A percentile compares a stretch with the other conserved stretches of the same genome.
These are phyloP conservation scores for Volvox reticuliferus DNA, from an alignment of 139 green algal species.

Conservation along the genomic window DNA sequence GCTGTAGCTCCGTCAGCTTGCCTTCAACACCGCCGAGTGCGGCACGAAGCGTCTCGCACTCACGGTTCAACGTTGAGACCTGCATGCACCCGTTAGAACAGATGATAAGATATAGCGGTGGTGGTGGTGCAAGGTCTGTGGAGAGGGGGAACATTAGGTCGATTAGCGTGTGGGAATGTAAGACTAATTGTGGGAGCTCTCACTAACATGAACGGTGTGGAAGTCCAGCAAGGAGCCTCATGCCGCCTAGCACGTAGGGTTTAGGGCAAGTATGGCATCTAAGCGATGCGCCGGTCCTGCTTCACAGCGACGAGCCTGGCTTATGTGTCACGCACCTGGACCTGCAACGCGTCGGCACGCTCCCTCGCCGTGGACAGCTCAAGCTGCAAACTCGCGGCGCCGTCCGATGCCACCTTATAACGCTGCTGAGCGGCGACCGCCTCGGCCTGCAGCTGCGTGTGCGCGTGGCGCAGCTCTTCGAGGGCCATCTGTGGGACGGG, in stretches of 20 bases:
- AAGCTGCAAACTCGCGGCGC: constrained; percentile 43
- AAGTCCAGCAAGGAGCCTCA: no score
- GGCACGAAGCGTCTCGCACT: constrained; percentile 53
- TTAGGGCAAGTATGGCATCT: no score
- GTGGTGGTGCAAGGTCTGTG: no score
- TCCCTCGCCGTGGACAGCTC: constrained; percentile 48
- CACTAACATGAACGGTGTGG: no score
- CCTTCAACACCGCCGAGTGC: constrained; percentile 58
- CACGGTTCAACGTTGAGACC: neutral
- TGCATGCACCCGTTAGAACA: neutral
- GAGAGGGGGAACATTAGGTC: no score
- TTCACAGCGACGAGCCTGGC: no score
- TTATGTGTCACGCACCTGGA: neutral
- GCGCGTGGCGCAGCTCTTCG: constrained; percentile 28
- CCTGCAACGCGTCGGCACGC: constrained; percentile 35
- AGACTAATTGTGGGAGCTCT: no score
- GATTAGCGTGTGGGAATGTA: no score
- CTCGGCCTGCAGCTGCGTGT: constrained; percentile 33
- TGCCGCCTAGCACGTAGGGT: no score
- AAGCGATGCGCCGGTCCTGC: no score
- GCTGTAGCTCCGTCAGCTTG: constrained; percentile 67
- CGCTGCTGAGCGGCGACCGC: constrained; percentile 25
- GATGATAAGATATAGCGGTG: no score
- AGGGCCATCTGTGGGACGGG: constrained; percentile 8
- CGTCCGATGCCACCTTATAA: constrained; percentile 23